phyloP scores from a whole-genome alignment of 2,329 filamentous ascomycete genomes.

The Apiospora malaysiana region DNA sequence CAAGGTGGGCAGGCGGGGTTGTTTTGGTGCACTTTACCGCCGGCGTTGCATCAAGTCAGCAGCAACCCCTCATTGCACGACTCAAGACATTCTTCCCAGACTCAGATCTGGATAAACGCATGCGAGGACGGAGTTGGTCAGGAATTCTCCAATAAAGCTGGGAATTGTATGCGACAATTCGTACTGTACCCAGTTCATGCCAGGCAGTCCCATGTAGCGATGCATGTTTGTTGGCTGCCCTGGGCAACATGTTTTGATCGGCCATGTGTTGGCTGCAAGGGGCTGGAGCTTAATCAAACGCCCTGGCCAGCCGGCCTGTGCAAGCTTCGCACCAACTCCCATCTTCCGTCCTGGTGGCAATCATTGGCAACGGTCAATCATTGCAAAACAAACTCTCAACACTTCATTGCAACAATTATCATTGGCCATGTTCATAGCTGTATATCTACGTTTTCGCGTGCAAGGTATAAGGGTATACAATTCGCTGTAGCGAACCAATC shows the following conservation, averaged over 20 bases:
- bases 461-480: too few relatives aligned
- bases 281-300: neutral
- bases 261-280: neutral
- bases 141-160: neutral
- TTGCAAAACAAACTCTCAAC: neutral
- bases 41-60: neutral
- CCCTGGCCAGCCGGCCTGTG: neutral
- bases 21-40: neutral
- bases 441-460: neutral
- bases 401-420: neutral
- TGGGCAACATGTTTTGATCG: neutral
- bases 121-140: neutral
- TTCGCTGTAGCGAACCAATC: neutral
- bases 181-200: too few relatives aligned
- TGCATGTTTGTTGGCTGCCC: neutral
- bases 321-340: neutral
- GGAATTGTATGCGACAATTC: neutral
- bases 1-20: conserved; percentile 11
- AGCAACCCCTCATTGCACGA: neutral
- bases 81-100: neutral
- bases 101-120: neutral
- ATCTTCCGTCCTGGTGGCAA: neutral
- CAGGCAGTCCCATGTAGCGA: too few relatives aligned
- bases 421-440: too few relatives aligned
- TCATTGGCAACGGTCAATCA: neutral